These are phyloP conservation scores for Buddleja alternifolia DNA, from an alignment of 257 asterid genomes.

Conservation along the genomic window DNA sequence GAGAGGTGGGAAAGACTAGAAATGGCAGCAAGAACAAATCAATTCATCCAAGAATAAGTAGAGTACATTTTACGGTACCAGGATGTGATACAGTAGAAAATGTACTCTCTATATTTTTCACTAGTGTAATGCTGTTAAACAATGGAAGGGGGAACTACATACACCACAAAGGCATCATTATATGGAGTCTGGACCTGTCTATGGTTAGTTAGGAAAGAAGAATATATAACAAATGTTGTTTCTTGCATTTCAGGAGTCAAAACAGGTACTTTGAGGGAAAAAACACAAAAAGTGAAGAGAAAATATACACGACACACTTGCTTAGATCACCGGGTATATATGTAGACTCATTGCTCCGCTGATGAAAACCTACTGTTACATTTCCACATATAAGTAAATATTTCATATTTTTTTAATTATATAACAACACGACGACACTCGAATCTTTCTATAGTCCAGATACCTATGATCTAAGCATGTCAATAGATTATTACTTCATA, in stretches of 20 bases:
- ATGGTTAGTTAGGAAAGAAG: neutral
- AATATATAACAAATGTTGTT: neutral
- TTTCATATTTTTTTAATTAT: too few species aligned
- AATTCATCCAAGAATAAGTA: constrained; percentile 23
- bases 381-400: too few species aligned
- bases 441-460: too few species aligned
- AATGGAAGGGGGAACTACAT: neutral
- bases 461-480: too few species aligned
- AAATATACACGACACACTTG: neutral
- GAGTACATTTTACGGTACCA: neutral
- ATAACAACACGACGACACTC: too few species aligned
- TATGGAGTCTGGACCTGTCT: neutral
- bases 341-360: too few species aligned
- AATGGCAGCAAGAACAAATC: constrained; percentile 46
- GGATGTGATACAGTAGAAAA: neutral
- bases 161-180: neutral
- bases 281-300: neutral
- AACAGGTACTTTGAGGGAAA: neutral
- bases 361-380: too few species aligned
- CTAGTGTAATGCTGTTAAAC: neutral
- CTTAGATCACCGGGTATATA: too few species aligned
- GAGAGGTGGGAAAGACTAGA: constrained; percentile 66
- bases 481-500: too few species aligned
- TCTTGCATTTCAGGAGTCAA: neutral
- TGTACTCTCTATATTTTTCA: neutral